These are phyloP conservation scores for Trypanosoma cruzi DNA, from an alignment of 208 protist species.

Conservation along the genomic window DNA sequence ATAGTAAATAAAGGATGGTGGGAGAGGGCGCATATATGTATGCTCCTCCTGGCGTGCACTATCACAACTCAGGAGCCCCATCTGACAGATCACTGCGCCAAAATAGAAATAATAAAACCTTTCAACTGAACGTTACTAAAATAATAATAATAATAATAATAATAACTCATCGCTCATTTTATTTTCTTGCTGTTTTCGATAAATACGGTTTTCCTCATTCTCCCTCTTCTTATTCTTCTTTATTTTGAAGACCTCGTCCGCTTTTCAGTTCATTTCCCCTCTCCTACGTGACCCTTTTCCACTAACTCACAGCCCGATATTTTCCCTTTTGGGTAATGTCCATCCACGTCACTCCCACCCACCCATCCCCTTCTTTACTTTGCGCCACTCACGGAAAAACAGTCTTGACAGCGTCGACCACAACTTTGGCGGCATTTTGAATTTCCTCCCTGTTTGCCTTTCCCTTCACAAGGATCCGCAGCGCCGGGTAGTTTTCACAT, in stretches of 20 bases:
- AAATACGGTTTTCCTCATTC: not conserved
- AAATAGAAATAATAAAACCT: too few species aligned
- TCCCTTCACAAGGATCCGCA: conserved; percentile 78
- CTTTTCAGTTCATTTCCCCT: not conserved
- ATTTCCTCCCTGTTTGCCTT: conserved; percentile 54
- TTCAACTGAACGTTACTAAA: too few species aligned
- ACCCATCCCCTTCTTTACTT: conserved; percentile 28
- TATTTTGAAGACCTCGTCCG: not conserved
- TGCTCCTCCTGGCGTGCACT: too few species aligned
- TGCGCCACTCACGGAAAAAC: conserved; percentile 41
- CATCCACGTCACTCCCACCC: not conserved
- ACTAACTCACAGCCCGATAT: not conserved
- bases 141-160: too few species aligned
- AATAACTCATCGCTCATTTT: too few species aligned
- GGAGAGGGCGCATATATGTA: too few species aligned
- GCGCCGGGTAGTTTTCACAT: conserved; percentile 45
- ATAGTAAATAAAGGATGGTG: too few species aligned
- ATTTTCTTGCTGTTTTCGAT: too few species aligned
- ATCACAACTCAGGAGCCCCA: too few species aligned
- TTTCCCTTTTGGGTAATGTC: conserved; percentile 24
- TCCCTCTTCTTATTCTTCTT: not conserved
- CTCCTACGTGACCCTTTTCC: not conserved
- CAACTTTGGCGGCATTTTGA: conserved; percentile 34
- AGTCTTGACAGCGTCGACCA: conserved; percentile 57
- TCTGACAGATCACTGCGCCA: too few species aligned